Evolutionary conservation across 2,329 filamentous ascomycete species (phyloP).

Genomic region (Beauveria varroae): DNA sequence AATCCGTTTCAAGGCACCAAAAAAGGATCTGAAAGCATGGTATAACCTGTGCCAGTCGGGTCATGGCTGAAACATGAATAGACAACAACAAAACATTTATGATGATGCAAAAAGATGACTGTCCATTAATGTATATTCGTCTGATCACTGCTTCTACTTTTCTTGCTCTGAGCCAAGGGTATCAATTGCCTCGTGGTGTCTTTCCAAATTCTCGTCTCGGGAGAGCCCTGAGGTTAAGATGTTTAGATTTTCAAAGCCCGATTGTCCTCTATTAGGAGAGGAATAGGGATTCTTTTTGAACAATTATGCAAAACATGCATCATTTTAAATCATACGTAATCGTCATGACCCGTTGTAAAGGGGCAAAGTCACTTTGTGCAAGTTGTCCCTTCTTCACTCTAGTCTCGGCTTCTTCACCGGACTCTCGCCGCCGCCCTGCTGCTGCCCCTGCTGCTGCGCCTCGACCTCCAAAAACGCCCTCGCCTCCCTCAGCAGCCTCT

Average conservation of each 20-base stretch:
- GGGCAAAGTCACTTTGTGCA: not conserved
- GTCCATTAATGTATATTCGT: not conserved
- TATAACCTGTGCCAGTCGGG: not conserved
- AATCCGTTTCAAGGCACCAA: not conserved
- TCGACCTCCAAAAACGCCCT: slow-evolving; percentile 27
- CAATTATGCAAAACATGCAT: not conserved
- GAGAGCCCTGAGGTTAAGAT: not conserved
- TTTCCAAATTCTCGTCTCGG: not conserved
- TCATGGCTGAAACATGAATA: not conserved
- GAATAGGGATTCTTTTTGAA: not conserved
- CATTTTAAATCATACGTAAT: not conserved
- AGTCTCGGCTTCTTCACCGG: slow-evolving; percentile 2
- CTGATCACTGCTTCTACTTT: not conserved
- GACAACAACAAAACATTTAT: not conserved
- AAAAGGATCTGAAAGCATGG: not conserved
- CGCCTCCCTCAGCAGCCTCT: slow-evolving; percentile 53
- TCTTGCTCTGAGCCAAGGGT: not conserved
- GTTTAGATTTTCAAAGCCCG: not conserved
- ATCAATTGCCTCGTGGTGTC: not conserved
- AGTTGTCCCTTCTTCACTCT: not conserved
- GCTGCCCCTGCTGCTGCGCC: slow-evolving; percentile 18
- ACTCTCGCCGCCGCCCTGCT: slow-evolving; percentile 27
- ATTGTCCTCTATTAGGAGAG: slow-evolving; percentile 4
- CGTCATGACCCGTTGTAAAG: not conserved
- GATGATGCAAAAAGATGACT: not conserved